These are phyloP conservation scores for Aechmea fasciata DNA, from an alignment of 176 grass and related monocot species.

Conservation along the genomic window DNA sequence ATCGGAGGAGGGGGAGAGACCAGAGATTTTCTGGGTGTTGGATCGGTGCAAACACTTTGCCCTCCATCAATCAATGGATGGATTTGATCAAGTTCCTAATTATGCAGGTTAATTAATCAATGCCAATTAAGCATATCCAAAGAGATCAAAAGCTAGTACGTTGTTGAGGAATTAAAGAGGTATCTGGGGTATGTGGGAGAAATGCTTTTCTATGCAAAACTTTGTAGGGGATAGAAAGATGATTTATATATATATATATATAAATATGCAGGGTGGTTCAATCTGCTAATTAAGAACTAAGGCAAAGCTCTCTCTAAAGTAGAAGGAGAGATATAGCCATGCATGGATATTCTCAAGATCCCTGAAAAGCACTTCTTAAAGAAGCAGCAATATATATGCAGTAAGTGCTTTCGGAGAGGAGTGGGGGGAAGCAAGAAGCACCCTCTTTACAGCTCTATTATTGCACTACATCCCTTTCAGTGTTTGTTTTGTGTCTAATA, in stretches of 20 bases:
- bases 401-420: neutral
- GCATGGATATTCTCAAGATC: conserved; percentile 12
- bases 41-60: conserved; percentile 54
- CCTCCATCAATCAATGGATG: conserved; percentile 53
- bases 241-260: no score
- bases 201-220: neutral
- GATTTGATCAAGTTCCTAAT: conserved; percentile 39
- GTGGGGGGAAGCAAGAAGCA: conserved; percentile 25
- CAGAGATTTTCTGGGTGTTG: conserved; percentile 87
- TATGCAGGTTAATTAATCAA: conserved; percentile 10
- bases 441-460: conserved; percentile 28
- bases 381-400: neutral
- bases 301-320: conserved; percentile 7
- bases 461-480: conserved; percentile 22
- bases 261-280: no score
- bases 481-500: conserved; percentile 20
- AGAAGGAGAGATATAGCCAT: conserved; percentile 2
- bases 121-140: neutral
- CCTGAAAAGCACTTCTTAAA: conserved; percentile 12
- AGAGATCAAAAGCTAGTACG: neutral
- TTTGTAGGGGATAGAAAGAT: no score
- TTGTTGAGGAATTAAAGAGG: neutral
- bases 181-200: neutral
- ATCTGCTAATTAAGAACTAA: no score
- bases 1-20: conserved; percentile 44